Conservation (phyloP, 495 filamentous ascomycete species). For the Podospora tetraspora region DNA sequence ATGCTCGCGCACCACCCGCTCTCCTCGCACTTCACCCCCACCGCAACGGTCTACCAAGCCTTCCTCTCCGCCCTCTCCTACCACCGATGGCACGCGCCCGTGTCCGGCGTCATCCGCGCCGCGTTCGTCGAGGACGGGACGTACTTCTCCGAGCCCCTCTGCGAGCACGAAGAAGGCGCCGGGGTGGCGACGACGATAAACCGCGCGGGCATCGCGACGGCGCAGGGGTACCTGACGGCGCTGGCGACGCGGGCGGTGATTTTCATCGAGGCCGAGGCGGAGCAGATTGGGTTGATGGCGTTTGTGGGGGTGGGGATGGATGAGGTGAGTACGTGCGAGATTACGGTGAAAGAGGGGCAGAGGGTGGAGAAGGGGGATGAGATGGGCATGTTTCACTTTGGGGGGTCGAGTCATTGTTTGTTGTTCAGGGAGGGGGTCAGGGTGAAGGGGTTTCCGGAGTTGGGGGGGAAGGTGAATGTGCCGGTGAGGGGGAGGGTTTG, state of each 20-base stretch:
- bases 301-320: constrained; percentile 66
- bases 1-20: constrained; percentile 55
- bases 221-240: constrained; percentile 56
- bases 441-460: constrained; percentile 44
- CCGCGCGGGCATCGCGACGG: constrained; percentile 31
- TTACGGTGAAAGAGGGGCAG: constrained; percentile 57
- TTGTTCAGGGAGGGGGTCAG: constrained; percentile 48
- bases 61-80: constrained; percentile 61
- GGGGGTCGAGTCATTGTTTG: constrained; percentile 60
- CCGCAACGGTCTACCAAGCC: constrained; percentile 62
- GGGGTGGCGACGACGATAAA: constrained; percentile 33
- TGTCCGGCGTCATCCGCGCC: constrained; percentile 52
- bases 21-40: constrained; percentile 46
- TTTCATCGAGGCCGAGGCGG: constrained; percentile 64
- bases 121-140: constrained; percentile 56
- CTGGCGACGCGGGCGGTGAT: constrained; percentile 58
- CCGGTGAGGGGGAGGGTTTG: constrained; percentile 46
- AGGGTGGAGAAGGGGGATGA: constrained; percentile 59
- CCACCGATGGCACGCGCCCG: constrained; percentile 66
- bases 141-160: constrained; percentile 62
- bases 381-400: constrained; percentile 71
- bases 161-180: constrained; percentile 31
- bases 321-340: constrained; percentile 64
- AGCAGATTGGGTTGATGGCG: constrained; percentile 58
- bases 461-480: constrained; percentile 48